Evolutionary conservation across 768 basidiomycete species (phyloP).

Genomic region (Tremella fuciformis): DNA sequence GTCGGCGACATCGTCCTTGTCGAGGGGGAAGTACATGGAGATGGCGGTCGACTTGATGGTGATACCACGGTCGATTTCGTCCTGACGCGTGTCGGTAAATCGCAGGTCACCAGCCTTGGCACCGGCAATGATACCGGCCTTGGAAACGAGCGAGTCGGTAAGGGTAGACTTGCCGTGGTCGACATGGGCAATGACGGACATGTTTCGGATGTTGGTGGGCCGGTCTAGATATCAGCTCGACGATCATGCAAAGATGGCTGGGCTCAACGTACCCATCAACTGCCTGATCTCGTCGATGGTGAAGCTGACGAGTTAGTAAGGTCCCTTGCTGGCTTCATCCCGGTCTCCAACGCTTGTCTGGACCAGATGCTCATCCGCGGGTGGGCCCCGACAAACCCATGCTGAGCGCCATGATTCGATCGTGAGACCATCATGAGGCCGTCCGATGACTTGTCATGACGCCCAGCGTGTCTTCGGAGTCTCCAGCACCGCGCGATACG

Average conservation of each 20-base stretch:
- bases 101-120: constrained; percentile 95
- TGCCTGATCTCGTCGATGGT: constrained; percentile 53
- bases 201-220: constrained; percentile 54
- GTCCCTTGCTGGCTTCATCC: too few species aligned
- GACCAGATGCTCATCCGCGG: too few species aligned
- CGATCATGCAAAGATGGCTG: neutral
- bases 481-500: neutral
- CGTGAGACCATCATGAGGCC: too few species aligned
- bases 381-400: too few species aligned
- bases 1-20: constrained; percentile 76
- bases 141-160: constrained; percentile 96
- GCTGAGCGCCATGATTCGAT: too few species aligned
- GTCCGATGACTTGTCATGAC: too few species aligned
- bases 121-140: constrained; percentile 96
- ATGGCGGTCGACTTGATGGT: constrained; percentile 99
- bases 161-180: constrained; percentile 99
- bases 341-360: too few species aligned
- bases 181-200: constrained; percentile 63
- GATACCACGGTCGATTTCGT: constrained; percentile 99
- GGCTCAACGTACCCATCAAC: constrained; percentile 41
- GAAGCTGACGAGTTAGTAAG: constrained; percentile 37
- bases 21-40: constrained; percentile 97
- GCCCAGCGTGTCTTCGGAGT: too few species aligned
- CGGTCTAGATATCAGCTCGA: constrained; percentile 30
- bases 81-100: constrained; percentile 90